Percentiles rank a stretch among this genome's conserved stretches.
Evolutionary conservation across 176 grass and related monocot species (phyloP).

Genomic region (Tuctoria greenei): DNA sequence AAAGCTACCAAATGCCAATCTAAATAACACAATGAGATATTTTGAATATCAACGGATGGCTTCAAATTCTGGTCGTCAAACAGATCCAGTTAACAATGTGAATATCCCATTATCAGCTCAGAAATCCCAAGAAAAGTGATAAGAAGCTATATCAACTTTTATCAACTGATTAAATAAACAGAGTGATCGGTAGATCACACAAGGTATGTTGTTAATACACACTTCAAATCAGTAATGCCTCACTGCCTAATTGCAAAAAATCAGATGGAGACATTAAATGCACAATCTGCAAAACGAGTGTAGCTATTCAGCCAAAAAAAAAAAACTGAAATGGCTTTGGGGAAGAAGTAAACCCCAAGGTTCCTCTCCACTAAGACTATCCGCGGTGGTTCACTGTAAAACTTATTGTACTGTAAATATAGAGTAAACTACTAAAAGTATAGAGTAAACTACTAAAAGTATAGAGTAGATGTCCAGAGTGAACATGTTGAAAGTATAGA

Average conservation of each 20-base stretch:
- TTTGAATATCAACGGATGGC: background rate
- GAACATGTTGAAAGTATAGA: too few relatives aligned
- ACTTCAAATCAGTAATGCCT: background rate
- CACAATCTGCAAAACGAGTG: background rate
- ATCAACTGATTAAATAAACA: conserved; percentile 27
- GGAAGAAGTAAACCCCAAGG: background rate
- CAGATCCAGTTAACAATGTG: background rate
- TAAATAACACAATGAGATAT: background rate
- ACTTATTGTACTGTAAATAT: too few relatives aligned
- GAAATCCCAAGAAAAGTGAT: conserved; percentile 1
- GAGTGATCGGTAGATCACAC: background rate
- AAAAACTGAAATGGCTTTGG: background rate
- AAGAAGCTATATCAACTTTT: conserved; percentile 1
- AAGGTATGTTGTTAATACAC: background rate
- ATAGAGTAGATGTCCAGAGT: too few relatives aligned
- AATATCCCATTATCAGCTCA: background rate
- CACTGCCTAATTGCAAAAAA: background rate
- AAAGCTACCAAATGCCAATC: background rate
- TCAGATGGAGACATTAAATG: background rate
- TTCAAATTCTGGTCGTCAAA: conserved; percentile 5
- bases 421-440: too few relatives aligned
- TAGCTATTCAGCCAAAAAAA: background rate
- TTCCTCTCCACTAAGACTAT: background rate
- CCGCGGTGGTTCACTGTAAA: too few relatives aligned
- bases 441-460: too few relatives aligned